phyloP scores from a whole-genome alignment of 148 eudicot genomes.

The Silene latifolia region DNA sequence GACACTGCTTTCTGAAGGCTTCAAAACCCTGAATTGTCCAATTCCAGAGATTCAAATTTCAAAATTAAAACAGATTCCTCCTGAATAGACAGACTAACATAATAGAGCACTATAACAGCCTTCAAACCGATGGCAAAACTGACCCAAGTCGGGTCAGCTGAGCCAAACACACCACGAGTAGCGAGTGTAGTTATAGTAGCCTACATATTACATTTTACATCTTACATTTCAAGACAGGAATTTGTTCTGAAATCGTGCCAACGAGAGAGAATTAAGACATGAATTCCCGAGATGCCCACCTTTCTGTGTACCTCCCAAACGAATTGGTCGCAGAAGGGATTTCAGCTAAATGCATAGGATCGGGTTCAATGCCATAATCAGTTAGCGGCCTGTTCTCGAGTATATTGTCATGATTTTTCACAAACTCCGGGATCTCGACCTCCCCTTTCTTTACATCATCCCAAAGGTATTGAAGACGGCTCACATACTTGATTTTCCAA shows the following conservation, averaged over 20 bases:
- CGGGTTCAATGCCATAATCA: slow-evolving; percentile 95
- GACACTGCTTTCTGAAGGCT: not conserved
- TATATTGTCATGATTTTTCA: slow-evolving; percentile 68
- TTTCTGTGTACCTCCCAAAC: slow-evolving; percentile 53
- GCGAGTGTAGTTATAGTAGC: not conserved
- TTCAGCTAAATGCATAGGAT: slow-evolving; percentile 65
- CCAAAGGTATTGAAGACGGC: slow-evolving; percentile 93
- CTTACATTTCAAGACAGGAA: not conserved
- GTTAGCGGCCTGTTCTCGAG: slow-evolving; percentile 92
- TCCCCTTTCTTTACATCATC: slow-evolving; percentile 83
- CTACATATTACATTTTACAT: slow-evolving; percentile 18
- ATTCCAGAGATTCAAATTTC: not conserved
- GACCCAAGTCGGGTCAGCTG: slow-evolving; percentile 1
- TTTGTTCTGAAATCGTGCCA: not conserved
- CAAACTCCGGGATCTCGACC: slow-evolving; percentile 83
- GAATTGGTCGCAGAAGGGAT: slow-evolving; percentile 51
- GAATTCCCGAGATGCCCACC: slow-evolving; percentile 58
- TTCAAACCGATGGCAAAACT: not conserved
- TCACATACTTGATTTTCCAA: slow-evolving; percentile 90
- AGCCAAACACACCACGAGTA: not conserved
- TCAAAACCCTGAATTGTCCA: not conserved
- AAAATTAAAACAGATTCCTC: not conserved
- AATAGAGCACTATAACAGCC: not conserved
- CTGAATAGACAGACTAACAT: not conserved
- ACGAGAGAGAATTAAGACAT: slow-evolving; percentile 32